Conservation (phyloP, 1,284 basidiomycete genomes). For the Heterobasidion parviporum region DNA sequence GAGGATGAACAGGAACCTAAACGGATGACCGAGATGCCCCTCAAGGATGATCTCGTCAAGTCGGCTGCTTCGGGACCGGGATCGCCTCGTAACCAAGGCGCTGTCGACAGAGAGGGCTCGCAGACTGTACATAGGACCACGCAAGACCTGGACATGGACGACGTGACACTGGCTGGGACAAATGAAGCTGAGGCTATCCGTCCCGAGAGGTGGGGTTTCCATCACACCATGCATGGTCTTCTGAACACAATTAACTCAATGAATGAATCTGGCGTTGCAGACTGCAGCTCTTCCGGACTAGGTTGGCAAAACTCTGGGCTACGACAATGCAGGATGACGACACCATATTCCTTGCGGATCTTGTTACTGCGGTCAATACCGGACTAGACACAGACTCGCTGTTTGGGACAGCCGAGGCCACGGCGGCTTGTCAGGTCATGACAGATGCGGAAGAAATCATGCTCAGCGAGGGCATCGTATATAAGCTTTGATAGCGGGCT, state of each 20-base stretch:
- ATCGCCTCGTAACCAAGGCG: conserved; percentile 27
- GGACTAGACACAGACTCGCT: conserved; percentile 61
- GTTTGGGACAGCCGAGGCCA: conserved; percentile 80
- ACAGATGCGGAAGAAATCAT: conserved; percentile 80
- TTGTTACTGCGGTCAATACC: conserved; percentile 76
- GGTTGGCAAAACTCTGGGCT: conserved; percentile 66
- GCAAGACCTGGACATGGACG: conserved; percentile 55
- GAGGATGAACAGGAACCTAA: conserved; percentile 41
- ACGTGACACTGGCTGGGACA: conserved; percentile 28
- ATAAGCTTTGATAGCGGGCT: conserved; percentile 44
- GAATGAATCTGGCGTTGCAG: conserved; percentile 27
- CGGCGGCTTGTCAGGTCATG: conserved; percentile 71
- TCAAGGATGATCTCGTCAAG: conserved; percentile 21
- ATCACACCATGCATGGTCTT: conserved; percentile 1
- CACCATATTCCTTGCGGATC: conserved; percentile 59
- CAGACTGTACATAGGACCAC: conserved; percentile 14
- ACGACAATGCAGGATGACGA: conserved; percentile 69
- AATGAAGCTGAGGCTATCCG: conserved; percentile 31
- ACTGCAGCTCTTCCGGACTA: conserved; percentile 69
- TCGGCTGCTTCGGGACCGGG: conserved; percentile 14
- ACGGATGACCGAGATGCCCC: conserved; percentile 42
- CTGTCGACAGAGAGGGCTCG: conserved; percentile 41
- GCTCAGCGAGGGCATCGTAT: conserved; percentile 77
- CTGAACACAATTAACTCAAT: not conserved
- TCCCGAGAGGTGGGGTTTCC: conserved; percentile 45